Evolutionary conservation across 192 early-diverging fungal species (phyloP), one percentile per base, ranked within the genome.

Genomic region (Coemansia asiatica): DNA sequence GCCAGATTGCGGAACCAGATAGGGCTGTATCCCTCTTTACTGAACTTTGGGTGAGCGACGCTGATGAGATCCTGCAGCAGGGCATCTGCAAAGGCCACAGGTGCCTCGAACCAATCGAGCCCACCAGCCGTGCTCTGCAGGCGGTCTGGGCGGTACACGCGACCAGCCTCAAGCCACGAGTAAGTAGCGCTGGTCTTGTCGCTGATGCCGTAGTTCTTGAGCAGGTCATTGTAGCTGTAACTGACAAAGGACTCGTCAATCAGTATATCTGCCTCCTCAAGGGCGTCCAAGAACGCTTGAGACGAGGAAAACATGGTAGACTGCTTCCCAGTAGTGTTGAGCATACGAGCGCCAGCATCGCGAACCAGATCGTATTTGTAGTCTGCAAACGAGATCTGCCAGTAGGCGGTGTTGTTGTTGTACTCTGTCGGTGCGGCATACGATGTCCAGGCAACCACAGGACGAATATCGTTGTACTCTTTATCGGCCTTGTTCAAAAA

Each of bases 1-100:
- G 85, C 88, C 67, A 92, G 66, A 54, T 92, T 89, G 68, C 90
- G 88, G 66, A 92, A 74, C 90, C 89, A 92, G 61, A 75, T 79
- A 54, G 86, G 85, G 31, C 63, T 29, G 64, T 84, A 86, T 16
- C 71, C 66, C 55, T 58, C 31, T 58, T 80, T 82, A 29, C 84
- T 76, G 21, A 81, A 84, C 16, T 71, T 68, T 22, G 89, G 86
- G 60, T 90, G 86, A 16, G 84, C 72, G 2, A 85, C 87, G 50
- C 86, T 84, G 56, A 91, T 81, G 6, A 92, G 57, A 65, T 92
- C 91, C 65, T 90, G 85, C 40, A 92, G 81, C 21, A 88, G 72
- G 21, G 87, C 86, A 69, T 92, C 89, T 16, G 83, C 79, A 83
- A 88, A 88, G 18, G 61, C 84, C 28, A 90, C 71, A 6, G 88